phyloP scores from a whole-genome alignment of 176 grass and related monocot genomes.

The Bonia amplexicaulis region DNA sequence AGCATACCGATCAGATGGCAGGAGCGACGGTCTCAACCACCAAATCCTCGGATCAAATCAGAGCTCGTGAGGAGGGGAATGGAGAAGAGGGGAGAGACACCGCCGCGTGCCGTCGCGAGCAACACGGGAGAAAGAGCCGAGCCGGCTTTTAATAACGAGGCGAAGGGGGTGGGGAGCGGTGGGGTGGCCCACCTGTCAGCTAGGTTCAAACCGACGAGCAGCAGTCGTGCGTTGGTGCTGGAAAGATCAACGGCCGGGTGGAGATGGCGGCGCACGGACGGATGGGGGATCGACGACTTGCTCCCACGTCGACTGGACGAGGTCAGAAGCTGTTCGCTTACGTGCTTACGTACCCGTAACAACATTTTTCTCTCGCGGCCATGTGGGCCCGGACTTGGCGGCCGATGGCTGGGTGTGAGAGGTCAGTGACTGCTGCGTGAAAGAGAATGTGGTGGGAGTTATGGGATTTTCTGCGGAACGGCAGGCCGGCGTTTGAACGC shows the following conservation, averaged over 20 bases:
- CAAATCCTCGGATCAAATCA: neutral
- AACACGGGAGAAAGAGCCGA: neutral
- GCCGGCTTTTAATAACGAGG: neutral
- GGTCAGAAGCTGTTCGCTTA: neutral
- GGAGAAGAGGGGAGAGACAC: neutral
- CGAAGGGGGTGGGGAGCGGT: neutral
- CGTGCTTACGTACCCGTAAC: neutral
- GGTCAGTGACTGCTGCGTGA: too few relatives aligned
- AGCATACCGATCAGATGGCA: slow-evolving; percentile 14
- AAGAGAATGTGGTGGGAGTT: too few relatives aligned
- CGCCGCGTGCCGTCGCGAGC: neutral
- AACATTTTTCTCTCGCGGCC: neutral
- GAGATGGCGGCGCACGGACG: slow-evolving; percentile 6
- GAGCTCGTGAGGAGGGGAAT: neutral
- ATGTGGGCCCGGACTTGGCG: neutral
- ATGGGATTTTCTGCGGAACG: too few relatives aligned
- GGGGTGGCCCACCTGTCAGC: slow-evolving; percentile 9
- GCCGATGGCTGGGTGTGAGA: neutral
- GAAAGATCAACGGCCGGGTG: neutral
- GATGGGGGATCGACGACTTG: neutral
- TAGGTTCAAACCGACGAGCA: neutral
- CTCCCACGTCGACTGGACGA: too few relatives aligned
- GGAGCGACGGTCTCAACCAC: neutral
- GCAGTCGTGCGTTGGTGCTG: neutral
- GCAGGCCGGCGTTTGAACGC: too few relatives aligned